These are phyloP conservation scores for Naganishia albida DNA, from an alignment of 1,284 basidiomycete genomes.

Conservation along the genomic window DNA sequence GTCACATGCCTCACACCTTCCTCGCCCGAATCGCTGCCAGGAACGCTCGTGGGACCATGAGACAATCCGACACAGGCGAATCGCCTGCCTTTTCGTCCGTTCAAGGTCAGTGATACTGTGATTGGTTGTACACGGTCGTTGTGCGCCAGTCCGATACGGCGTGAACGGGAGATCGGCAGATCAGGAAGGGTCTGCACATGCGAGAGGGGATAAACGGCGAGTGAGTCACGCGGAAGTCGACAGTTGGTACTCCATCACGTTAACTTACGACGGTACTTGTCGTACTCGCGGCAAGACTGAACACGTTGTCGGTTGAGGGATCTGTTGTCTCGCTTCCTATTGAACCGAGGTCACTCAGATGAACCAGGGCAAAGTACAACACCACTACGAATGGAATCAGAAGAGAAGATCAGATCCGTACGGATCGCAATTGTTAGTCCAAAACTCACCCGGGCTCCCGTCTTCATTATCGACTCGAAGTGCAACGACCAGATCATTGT, in stretches of 20 bases:
- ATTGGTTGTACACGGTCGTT: background rate
- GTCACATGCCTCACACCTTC: conserved; percentile 6
- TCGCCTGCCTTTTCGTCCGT: conserved; percentile 28
- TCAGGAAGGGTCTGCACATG: background rate
- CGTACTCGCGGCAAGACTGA: background rate
- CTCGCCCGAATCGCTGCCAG: background rate
- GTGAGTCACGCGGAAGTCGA: background rate
- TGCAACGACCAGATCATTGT: conserved; percentile 2
- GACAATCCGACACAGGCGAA: conserved; percentile 25
- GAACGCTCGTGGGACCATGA: background rate
- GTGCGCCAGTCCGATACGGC: conserved; percentile 5
- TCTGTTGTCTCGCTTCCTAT: too few relatives aligned
- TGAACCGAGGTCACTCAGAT: too few relatives aligned
- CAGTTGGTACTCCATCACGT: too few relatives aligned
- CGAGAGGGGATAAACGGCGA: background rate
- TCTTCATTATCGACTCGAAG: background rate
- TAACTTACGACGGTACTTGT: background rate
- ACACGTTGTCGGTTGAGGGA: background rate
- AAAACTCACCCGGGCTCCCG: background rate
- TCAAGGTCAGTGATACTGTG: conserved; percentile 9
- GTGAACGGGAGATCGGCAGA: conserved; percentile 14
- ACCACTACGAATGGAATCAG: background rate
- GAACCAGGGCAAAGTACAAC: background rate
- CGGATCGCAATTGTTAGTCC: too few relatives aligned
- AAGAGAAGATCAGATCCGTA: too few relatives aligned